Evolutionary conservation across 495 filamentous ascomycete genomes (phyloP).

Genomic region (Astrothelium subdiscretum): DNA sequence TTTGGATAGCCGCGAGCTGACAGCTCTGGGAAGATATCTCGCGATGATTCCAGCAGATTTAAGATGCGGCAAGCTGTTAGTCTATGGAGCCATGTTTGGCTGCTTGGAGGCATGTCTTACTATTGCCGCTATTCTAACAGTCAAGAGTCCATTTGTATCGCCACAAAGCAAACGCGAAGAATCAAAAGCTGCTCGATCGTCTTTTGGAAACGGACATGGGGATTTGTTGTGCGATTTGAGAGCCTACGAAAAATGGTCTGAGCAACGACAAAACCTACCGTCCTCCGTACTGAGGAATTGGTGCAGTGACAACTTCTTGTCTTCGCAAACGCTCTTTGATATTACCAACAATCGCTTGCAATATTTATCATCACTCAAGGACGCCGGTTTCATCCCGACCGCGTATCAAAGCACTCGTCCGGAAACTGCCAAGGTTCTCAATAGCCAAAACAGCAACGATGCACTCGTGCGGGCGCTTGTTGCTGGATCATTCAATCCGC

Average conservation of each 20-base stretch:
- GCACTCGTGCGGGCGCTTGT: constrained; percentile 72
- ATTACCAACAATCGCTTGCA: constrained; percentile 78
- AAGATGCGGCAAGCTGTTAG: constrained; percentile 86
- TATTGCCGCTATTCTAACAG: constrained; percentile 82
- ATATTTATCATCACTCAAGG: constrained; percentile 73
- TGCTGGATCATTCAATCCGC: constrained; percentile 83
- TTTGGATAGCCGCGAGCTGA: constrained; percentile 70
- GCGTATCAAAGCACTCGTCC: constrained; percentile 25
- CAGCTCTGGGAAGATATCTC: constrained; percentile 79
- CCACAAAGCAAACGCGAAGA: constrained; percentile 73
- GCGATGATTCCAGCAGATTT: constrained; percentile 92
- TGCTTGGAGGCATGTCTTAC: constrained; percentile 80
- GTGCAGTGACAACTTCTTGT: constrained; percentile 86
- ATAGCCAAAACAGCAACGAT: constrained; percentile 37
- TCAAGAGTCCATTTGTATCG: constrained; percentile 71
- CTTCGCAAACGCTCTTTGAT: constrained; percentile 67
- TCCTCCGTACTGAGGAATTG: constrained; percentile 58
- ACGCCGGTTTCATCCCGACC: constrained; percentile 65
- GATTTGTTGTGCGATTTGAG: constrained; percentile 78
- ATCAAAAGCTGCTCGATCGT: constrained; percentile 60
- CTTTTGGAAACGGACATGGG: constrained; percentile 66
- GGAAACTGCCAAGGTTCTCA: constrained; percentile 17
- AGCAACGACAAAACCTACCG: constrained; percentile 42
- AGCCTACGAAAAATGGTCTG: constrained; percentile 73
- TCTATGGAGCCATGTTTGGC: constrained; percentile 87